A percentile compares a stretch with the other conserved stretches of the same genome.
These are phyloP conservation scores for Coemansia sp. DNA, from an alignment of 192 early-diverging fungal genomes.

Conservation along the genomic window DNA sequence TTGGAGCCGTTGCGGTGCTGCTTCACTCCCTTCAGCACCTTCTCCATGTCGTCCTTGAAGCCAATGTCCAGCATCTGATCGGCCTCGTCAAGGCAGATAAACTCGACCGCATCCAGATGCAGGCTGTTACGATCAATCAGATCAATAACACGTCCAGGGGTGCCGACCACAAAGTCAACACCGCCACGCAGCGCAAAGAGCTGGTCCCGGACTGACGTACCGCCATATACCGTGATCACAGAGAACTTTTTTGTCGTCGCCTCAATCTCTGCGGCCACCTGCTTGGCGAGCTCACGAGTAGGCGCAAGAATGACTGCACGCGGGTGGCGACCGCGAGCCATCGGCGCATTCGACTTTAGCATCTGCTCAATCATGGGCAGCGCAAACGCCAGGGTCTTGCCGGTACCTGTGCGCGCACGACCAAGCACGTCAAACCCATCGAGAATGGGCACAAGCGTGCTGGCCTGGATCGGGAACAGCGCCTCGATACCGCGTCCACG, in stretches of 20 bases:
- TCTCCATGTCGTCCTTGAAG: constrained; percentile 87
- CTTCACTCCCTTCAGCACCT: constrained; percentile 82
- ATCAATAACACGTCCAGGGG: constrained; percentile 92
- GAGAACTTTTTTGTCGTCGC: constrained; percentile 64
- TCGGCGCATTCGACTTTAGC: constrained; percentile 33
- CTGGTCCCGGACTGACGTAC: constrained; percentile 84
- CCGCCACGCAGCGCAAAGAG: constrained; percentile 72
- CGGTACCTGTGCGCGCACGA: constrained; percentile 95
- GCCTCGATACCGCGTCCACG: constrained; percentile 70
- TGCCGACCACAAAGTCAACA: constrained; percentile 93
- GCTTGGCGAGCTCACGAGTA: constrained; percentile 88
- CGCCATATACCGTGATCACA: constrained; percentile 82
- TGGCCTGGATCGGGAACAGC: constrained; percentile 95
- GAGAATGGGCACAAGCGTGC: constrained; percentile 69
- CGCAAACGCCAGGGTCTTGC: constrained; percentile 96
- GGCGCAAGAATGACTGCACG: constrained; percentile 81
- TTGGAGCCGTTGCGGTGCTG: constrained; percentile 67
- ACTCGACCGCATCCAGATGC: constrained; percentile 65
- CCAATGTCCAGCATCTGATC: constrained; percentile 97
- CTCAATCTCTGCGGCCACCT: constrained; percentile 77
- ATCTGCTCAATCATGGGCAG: constrained; percentile 84
- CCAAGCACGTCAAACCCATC: constrained; percentile 84
- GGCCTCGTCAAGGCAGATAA: constrained; percentile 93
- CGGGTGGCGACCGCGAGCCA: constrained; percentile 55
- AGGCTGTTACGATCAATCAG: constrained; percentile 68